Evolutionary conservation across 2,329 filamentous ascomycete species (phyloP).

Genomic region (Alternaria gansuensis): DNA sequence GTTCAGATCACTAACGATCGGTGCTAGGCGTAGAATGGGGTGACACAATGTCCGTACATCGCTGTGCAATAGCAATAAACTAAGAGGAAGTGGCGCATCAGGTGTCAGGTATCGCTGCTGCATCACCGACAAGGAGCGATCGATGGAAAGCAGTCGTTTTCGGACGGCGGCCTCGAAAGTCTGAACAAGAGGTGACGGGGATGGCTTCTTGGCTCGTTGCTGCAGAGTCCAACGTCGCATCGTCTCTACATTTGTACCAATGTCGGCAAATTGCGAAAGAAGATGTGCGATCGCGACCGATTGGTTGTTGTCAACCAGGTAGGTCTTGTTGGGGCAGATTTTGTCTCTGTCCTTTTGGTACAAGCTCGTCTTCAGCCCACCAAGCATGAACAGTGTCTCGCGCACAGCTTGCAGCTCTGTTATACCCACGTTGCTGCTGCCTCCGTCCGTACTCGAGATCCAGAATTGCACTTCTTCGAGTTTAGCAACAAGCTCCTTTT

Average conservation of each 20-base stretch:
- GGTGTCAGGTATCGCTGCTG: conserved; percentile 69
- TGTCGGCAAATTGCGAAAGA: conserved; percentile 57
- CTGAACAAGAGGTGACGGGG: conserved; percentile 63
- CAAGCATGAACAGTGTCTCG: conserved; percentile 86
- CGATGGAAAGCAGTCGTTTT: conserved; percentile 66
- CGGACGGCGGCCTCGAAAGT: conserved; percentile 73
- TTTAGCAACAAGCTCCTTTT: conserved; percentile 45
- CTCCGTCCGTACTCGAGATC: conserved; percentile 37
- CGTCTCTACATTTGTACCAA: conserved; percentile 59
- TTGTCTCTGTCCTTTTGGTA: conserved; percentile 60
- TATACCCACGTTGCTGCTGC: conserved; percentile 52
- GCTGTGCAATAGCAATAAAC: conserved; percentile 68
- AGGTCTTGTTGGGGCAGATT: conserved; percentile 50
- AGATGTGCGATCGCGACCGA: conserved; percentile 48
- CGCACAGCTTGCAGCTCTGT: conserved; percentile 78
- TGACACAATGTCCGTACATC: conserved; percentile 65
- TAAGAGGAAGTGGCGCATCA: conserved; percentile 66
- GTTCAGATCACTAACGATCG: conserved; percentile 59
- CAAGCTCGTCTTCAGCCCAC: conserved; percentile 77
- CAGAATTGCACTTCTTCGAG: conserved; percentile 61
- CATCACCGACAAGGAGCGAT: conserved; percentile 65
- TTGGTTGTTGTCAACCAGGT: conserved; percentile 53
- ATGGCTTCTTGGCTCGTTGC: conserved; percentile 32
- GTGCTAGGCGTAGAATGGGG: conserved; percentile 68
- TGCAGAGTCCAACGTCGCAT: conserved; percentile 60